Evolutionary conservation across 805 yeast species (phyloP).

Genomic region (Groenewaldozyma salmanticensis): DNA sequence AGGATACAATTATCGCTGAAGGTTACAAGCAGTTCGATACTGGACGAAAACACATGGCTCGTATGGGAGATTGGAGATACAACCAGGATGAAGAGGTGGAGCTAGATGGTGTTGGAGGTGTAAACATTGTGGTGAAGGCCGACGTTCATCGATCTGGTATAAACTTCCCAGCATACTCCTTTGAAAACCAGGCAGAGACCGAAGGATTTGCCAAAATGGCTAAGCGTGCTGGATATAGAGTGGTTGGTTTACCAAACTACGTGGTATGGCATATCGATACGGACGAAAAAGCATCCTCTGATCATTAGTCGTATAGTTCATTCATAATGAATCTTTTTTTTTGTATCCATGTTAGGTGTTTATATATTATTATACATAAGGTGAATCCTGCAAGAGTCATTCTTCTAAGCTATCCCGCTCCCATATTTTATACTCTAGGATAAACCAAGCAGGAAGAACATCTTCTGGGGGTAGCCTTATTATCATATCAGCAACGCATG

Average conservation of each 20-base stretch:
- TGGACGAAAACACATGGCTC: constrained; percentile 82
- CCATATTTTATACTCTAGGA: constrained; percentile 59
- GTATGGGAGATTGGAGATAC: constrained; percentile 47
- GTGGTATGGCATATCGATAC: constrained; percentile 71
- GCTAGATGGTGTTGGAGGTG: constrained; percentile 88
- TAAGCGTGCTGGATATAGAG: constrained; percentile 64
- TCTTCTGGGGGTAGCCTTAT: constrained; percentile 49
- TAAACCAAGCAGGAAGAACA: constrained; percentile 70
- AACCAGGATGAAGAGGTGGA: constrained; percentile 61
- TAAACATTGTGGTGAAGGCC: constrained; percentile 79
- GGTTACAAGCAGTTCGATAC: constrained; percentile 81
- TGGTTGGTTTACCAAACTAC: constrained; percentile 85
- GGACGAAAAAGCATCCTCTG: constrained; percentile 12
- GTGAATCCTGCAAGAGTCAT: too few relatives aligned
- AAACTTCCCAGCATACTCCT: constrained; percentile 89
- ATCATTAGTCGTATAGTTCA: background rate
- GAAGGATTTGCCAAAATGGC: constrained; percentile 84
- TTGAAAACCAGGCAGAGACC: constrained; percentile 81
- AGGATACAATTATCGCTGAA: constrained; percentile 75
- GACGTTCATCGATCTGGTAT: constrained; percentile 92
- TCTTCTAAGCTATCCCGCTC: constrained; percentile 14
- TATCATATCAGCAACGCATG: constrained; percentile 10
- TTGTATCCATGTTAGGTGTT: too few relatives aligned
- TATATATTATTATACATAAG: too few relatives aligned
- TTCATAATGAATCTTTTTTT: background rate